These are phyloP conservation scores for Jatropha multifida DNA, from an alignment of 441 rosid species.

Conservation along the genomic window DNA sequence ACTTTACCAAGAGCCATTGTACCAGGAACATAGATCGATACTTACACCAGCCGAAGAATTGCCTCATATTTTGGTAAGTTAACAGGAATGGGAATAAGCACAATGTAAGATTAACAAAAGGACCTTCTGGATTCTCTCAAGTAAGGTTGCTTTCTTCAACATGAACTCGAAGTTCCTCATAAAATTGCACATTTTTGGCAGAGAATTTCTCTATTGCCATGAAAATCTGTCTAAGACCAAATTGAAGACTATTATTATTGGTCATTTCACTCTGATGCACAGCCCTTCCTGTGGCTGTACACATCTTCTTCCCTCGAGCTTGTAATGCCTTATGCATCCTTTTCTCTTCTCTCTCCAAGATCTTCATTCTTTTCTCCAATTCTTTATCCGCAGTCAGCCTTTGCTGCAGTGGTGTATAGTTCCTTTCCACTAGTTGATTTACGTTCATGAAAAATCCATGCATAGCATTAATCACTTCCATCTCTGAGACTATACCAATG, in stretches of 20 bases:
- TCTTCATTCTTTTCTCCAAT: slow-evolving; percentile 51
- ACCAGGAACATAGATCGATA: too few relatives aligned
- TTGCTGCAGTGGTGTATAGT: slow-evolving; percentile 45
- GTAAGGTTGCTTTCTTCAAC: not conserved
- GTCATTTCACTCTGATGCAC: slow-evolving; percentile 55
- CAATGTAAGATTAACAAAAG: not conserved
- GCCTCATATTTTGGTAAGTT: too few relatives aligned
- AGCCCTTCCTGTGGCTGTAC: slow-evolving; percentile 31
- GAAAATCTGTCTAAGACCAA: slow-evolving; percentile 58
- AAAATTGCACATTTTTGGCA: slow-evolving; percentile 50
- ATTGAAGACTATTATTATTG: slow-evolving; percentile 51
- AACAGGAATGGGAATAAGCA: too few relatives aligned
- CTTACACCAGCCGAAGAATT: too few relatives aligned
- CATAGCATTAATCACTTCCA: slow-evolving; percentile 68
- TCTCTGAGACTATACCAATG: slow-evolving; percentile 62
- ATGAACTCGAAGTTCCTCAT: slow-evolving; percentile 63
- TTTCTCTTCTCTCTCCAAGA: slow-evolving; percentile 67
- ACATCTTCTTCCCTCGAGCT: slow-evolving; percentile 57
- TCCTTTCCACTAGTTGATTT: slow-evolving; percentile 63
- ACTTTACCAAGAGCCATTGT: too few relatives aligned
- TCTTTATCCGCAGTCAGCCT: slow-evolving; percentile 52
- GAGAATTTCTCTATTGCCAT: slow-evolving; percentile 79
- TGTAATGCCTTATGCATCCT: slow-evolving; percentile 70
- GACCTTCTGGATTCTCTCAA: not conserved
- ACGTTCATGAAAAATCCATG: slow-evolving; percentile 47